Evolutionary conservation across 1,139 yeast species (phyloP).

Genomic region (Zygosaccharomyces pseudobailii): DNA sequence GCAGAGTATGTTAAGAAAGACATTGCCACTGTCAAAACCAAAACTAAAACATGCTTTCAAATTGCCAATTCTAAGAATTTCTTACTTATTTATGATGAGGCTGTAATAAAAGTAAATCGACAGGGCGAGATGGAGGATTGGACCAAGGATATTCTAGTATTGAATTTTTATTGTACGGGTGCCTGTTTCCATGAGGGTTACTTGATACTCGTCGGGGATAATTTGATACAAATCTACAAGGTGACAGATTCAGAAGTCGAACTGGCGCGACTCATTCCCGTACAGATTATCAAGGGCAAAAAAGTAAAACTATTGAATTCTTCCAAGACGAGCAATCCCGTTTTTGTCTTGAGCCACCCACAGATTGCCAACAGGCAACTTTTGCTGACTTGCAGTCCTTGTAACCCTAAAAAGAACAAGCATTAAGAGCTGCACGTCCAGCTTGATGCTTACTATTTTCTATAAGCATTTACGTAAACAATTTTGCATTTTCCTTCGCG

Average conservation of each 20-base stretch:
- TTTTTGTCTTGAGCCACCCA: conserved; percentile 68
- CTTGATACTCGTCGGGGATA: conserved; percentile 60
- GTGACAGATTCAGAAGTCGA: conserved; percentile 37
- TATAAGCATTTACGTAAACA: neutral
- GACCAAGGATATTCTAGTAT: conserved; percentile 48
- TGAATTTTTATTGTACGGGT: conserved; percentile 56
- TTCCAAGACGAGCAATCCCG: conserved; percentile 42
- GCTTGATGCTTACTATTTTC: neutral
- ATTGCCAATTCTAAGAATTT: conserved; percentile 47
- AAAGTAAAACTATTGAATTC: conserved; percentile 47
- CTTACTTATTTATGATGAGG: conserved; percentile 64
- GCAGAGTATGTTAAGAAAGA: conserved; percentile 32
- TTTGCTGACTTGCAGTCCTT: conserved; percentile 34
- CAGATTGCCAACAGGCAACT: conserved; percentile 59
- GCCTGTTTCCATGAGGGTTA: conserved; percentile 56
- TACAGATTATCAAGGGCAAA: conserved; percentile 73
- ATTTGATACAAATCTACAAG: conserved; percentile 64
- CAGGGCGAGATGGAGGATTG: conserved; percentile 58
- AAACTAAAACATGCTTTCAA: conserved; percentile 63
- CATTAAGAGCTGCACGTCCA: neutral
- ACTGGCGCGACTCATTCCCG: conserved; percentile 40
- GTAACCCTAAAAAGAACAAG: conserved; percentile 9
- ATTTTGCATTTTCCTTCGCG: neutral
- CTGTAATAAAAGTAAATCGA: conserved; percentile 66
- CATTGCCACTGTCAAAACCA: conserved; percentile 32